Evolutionary conservation across 148 eudicot genomes (phyloP), one percentile per base, ranked within the genome.

Genomic region (Rhododendron griersonianum): DNA sequence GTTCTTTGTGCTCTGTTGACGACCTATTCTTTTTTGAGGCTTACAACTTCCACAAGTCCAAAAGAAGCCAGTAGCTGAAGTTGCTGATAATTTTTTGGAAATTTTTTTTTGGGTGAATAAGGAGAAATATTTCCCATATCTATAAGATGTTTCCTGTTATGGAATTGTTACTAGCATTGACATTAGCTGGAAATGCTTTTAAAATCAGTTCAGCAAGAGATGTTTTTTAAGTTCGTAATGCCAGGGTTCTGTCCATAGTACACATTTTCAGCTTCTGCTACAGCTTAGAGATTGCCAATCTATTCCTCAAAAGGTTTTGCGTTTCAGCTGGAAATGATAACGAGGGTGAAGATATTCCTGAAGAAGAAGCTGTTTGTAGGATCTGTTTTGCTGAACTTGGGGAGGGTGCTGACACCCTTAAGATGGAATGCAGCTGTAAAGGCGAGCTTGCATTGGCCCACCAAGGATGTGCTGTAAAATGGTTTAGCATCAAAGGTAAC

Each of bases 401-500:
- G 55, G 99, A 97, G 91, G 98, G 91, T 85, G 91, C 92, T 8
- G 95, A 97, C 48, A 92, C 95, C 39, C 92, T 97, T 28, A 97
- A 95, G 92, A 91, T 97, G 98, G 99, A 97, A 89, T 97, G 99
- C 41, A 91, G 91, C 91, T 97, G 99, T 90, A 97, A 94, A 91
- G 99, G 99, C 35, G 99, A 94, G 83, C 96, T 97, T 82, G 98
- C 99, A 75, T 88, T 97, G 84, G 98, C 94, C 74, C 99, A 97
- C 92, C 91, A 95, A 87, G 98, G 92, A 88, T 97, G 99, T 80
- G 98, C 95, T 21, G 88, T 97, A 45, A 97, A 97, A 88, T 97
- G 99, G 99, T 97, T 97, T 88, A 97, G 95, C 92, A 93, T 97
- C 84, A 95, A 93, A 93, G 99, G 99, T 51, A 95, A 97, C 92